phyloP scores from a whole-genome alignment of 495 filamentous ascomycete genomes.

The Stereocaulon alpinum region DNA sequence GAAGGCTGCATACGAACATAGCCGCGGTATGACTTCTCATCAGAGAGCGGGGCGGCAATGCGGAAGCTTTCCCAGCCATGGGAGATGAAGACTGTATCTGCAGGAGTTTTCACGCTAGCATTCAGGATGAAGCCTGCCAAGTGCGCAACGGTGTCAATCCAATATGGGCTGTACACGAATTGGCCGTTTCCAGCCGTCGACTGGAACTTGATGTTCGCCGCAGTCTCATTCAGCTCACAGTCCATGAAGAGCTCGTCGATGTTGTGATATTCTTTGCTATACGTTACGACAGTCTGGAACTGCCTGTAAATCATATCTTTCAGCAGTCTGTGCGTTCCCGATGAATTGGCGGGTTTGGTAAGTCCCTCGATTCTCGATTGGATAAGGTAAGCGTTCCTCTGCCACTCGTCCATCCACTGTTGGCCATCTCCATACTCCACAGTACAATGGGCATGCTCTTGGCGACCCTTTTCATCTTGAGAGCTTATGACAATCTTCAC shows the following conservation, averaged over 20 bases:
- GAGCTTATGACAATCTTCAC: constrained; percentile 21
- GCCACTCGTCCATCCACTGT: constrained; percentile 44
- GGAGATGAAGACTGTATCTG: constrained; percentile 51
- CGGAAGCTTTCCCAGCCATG: constrained; percentile 56
- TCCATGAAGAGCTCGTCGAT: constrained; percentile 36
- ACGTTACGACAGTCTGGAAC: constrained; percentile 26
- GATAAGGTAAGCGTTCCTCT: constrained; percentile 44
- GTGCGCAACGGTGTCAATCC: constrained; percentile 36
- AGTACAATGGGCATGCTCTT: constrained; percentile 40
- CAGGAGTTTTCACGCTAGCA: constrained; percentile 47
- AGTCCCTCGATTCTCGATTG: constrained; percentile 44
- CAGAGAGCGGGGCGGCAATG: constrained; percentile 43
- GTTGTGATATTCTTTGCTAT: constrained; percentile 24
- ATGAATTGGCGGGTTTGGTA: background rate
- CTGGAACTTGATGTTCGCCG: constrained; percentile 32
- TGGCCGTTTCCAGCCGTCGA: constrained; percentile 24
- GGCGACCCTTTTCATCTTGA: constrained; percentile 21
- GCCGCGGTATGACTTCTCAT: constrained; percentile 45
- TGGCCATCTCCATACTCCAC: constrained; percentile 37
- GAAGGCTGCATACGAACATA: constrained; percentile 52
- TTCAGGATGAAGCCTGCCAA: constrained; percentile 51
- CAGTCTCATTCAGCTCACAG: constrained; percentile 14
- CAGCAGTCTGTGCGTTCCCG: constrained; percentile 2
- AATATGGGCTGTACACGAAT: constrained; percentile 32
- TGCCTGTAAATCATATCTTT: constrained; percentile 24